Conservation (phyloP, 75 land plant species). For the Picea glauca region DNA sequence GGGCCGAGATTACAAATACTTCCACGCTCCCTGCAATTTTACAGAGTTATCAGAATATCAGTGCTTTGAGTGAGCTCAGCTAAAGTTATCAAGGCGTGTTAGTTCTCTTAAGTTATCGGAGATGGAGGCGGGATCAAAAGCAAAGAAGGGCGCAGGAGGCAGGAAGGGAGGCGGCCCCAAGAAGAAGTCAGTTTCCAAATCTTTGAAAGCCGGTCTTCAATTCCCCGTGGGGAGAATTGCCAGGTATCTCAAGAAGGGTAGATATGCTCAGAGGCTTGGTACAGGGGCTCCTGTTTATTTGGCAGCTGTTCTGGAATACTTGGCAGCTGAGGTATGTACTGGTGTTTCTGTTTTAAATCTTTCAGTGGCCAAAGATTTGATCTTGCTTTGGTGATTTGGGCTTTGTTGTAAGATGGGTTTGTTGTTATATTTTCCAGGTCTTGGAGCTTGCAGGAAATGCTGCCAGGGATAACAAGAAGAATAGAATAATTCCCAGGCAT, state of each 20-base stretch:
- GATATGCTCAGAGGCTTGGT: conserved; percentile 21
- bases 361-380: no score
- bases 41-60: no score
- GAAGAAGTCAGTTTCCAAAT: not conserved
- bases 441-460: conserved; percentile 34
- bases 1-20: no score
- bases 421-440: conserved; percentile 9
- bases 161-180: not conserved
- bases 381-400: no score
- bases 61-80: no score
- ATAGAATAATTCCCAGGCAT: conserved; percentile 27
- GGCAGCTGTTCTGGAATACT: conserved; percentile 20
- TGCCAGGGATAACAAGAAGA: conserved; percentile 32
- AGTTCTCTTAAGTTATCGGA: no score
- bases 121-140: not conserved
- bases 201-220: conserved; percentile 17
- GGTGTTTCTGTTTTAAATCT: no score
- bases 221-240: conserved; percentile 20
- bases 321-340: conserved; percentile 17
- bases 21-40: no score
- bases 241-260: conserved; percentile 15
- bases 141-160: not conserved
- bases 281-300: conserved; percentile 20
- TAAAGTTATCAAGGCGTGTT: no score
- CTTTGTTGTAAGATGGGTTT: no score